A percentile compares a stretch with the other conserved stretches of the same genome.
These are phyloP conservation scores for Diutina siamensis DNA, from an alignment of 1,139 yeast genomes.

Conservation along the genomic window DNA sequence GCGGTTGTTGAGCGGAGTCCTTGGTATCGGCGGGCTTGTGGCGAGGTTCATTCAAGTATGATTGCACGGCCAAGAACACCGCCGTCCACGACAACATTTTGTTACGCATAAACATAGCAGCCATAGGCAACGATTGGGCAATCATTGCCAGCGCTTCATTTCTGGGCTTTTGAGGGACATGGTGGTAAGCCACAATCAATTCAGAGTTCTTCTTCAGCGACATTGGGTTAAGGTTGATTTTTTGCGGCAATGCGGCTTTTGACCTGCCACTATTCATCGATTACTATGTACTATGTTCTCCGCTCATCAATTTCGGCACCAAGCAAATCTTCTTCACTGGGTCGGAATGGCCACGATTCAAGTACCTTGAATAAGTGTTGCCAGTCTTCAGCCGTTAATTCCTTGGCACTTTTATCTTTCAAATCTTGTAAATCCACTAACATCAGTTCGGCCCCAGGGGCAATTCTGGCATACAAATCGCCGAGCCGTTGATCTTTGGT, in stretches of 20 bases:
- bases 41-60: slow-evolving; percentile 15
- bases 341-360: slow-evolving; percentile 81
- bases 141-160: slow-evolving; percentile 33
- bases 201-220: slow-evolving; percentile 1
- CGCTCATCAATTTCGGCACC: neutral
- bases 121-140: slow-evolving; percentile 57
- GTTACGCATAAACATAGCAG: slow-evolving; percentile 44
- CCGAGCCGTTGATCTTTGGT: slow-evolving; percentile 35
- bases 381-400: slow-evolving; percentile 46
- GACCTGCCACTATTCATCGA: too few species aligned
- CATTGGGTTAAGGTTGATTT: neutral
- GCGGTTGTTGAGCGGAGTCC: slow-evolving; percentile 26
- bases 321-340: slow-evolving; percentile 16
- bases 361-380: slow-evolving; percentile 38
- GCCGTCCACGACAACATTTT: slow-evolving; percentile 16
- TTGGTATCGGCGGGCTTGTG: slow-evolving; percentile 13
- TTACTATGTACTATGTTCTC: neutral
- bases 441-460: slow-evolving; percentile 79
- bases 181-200: slow-evolving; percentile 21
- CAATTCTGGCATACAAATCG: slow-evolving; percentile 44
- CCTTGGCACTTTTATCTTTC: slow-evolving; percentile 33
- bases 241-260: neutral
- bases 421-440: slow-evolving; percentile 21
- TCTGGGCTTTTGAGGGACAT: slow-evolving; percentile 38
- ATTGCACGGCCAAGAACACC: slow-evolving; percentile 32